These are phyloP conservation scores for Phytopythium oedochilum DNA, from an alignment of 352 stramenopile genomes.

Conservation along the genomic window DNA sequence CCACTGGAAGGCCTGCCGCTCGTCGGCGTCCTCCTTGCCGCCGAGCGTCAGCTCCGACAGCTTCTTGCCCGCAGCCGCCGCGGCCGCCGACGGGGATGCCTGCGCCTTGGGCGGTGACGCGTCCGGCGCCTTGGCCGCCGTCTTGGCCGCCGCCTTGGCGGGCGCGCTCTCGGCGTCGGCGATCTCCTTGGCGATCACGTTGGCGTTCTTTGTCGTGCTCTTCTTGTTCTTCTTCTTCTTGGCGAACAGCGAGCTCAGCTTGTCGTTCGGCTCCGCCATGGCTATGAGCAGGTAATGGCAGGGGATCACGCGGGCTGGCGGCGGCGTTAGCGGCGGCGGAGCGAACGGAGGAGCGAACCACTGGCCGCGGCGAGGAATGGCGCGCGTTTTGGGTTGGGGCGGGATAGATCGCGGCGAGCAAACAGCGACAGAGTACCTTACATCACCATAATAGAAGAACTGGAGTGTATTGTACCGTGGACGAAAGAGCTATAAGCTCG, in stretches of 20 bases:
- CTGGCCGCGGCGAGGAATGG: not conserved
- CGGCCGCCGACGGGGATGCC: conserved; percentile 10
- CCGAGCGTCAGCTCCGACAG: conserved; percentile 61
- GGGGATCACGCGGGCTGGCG: not conserved
- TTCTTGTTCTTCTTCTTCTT: conserved; percentile 84
- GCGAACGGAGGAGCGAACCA: not conserved
- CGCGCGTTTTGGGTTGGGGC: not conserved
- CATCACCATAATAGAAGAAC: not conserved
- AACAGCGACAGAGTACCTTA: not conserved
- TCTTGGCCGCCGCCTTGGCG: conserved; percentile 12
- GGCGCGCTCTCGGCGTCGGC: conserved; percentile 10
- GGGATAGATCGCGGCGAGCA: not conserved
- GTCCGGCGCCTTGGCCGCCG: conserved; percentile 1
- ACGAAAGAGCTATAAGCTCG: not conserved
- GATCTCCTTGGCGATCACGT: conserved; percentile 66
- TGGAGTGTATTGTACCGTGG: not conserved
- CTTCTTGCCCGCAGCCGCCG: conserved; percentile 32
- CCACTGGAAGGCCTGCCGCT: conserved; percentile 65
- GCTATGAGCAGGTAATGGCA: not conserved
- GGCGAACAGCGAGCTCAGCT: conserved; percentile 82
- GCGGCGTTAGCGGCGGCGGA: not conserved
- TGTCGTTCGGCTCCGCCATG: conserved; percentile 45
- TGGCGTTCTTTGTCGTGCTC: conserved; percentile 72
- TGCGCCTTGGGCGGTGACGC: conserved; percentile 8
- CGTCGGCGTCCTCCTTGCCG: conserved; percentile 40